Base-by-base conservation (phyloP, 1,139 yeast genomes). In the Arxiozyma bovina region DNA sequence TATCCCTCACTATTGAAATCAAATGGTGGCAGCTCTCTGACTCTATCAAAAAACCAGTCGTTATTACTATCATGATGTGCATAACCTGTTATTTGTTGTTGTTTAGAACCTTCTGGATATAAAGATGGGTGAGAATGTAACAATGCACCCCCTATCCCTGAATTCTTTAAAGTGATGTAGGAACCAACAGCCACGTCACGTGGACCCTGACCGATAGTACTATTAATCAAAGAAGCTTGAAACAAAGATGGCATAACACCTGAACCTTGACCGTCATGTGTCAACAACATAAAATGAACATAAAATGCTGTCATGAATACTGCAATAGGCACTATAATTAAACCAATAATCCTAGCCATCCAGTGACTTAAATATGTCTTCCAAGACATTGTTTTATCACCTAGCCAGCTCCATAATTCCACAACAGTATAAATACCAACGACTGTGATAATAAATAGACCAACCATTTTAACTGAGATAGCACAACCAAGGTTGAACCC, bases 181-280 rank as follows among this genome's bases (percentile, higher is more conserved):
- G 84, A 81, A 45, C 89, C 91, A 54, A 87, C 74, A 45, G 95
- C 82, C 50, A 93, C 77, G 63, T 91, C 96, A 71, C 96, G 77
- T 60, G 99, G 96, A 30, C 97, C 97, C 55, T 84, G 82, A 55
- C 83, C 87, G 58, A 91, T 84, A 56, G 81, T 82, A 42, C 93
- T 82, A 44, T 96, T 96, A 48, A 76, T 73, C 66, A 93, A 78
- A 69, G 89, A 87, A 54, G 99, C 99, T 74, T 93, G 99, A 81
- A 93, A 93, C 61, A 94, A 77, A 0, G 98, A 89, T 20, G 96
- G 87, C 99, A 94, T 94, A 66, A 87, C 87, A 51, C 96, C 94
- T 70, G 93, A 98, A 60, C 99, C 99, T 21, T 97, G 83, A 60
- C 99, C 95, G 17, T 87, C 75, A 61, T 83, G 85, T 62, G 80